Conservation (phyloP, 805 yeast genomes). For the Candida insectorum region DNA sequence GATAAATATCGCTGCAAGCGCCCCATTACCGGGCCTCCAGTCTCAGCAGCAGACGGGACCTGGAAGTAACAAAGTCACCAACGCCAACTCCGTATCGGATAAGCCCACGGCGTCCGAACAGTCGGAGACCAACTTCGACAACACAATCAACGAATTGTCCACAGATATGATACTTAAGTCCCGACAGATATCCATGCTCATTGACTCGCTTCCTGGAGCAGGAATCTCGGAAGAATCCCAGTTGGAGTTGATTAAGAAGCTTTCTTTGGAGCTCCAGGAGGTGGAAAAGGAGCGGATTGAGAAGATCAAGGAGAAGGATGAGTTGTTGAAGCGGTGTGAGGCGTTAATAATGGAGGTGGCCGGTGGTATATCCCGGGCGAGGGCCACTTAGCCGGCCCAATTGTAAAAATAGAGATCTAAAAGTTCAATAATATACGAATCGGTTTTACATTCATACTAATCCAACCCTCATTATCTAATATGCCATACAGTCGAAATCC, state of each 20-base stretch:
- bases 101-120: slow-evolving; percentile 13
- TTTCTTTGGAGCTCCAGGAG: slow-evolving; percentile 58
- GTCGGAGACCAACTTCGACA: slow-evolving; percentile 24
- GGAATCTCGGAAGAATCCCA: slow-evolving; percentile 81
- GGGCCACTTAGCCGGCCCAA: slow-evolving; percentile 2
- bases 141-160: slow-evolving; percentile 71
- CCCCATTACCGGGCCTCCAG: slow-evolving; percentile 44
- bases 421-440: too few species aligned
- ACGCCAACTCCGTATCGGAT: slow-evolving; percentile 8
- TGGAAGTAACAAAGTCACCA: slow-evolving; percentile 5
- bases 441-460: background rate
- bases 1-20: slow-evolving; percentile 59
- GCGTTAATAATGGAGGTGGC: slow-evolving; percentile 60
- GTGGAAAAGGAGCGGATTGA: slow-evolving; percentile 57
- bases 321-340: slow-evolving; percentile 59
- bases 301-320: slow-evolving; percentile 63
- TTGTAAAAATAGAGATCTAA: too few species aligned
- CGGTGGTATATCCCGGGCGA: slow-evolving; percentile 47
- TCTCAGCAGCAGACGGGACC: slow-evolving; percentile 7
- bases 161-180: slow-evolving; percentile 82
- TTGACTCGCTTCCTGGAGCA: slow-evolving; percentile 89
- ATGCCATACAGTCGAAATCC: slow-evolving; percentile 41
- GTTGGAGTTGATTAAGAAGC: slow-evolving; percentile 53
- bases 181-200: slow-evolving; percentile 79
- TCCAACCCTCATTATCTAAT: slow-evolving; percentile 8